Percentiles rank a stretch among this genome's conserved stretches.
Conservation (phyloP, 352 stramenopile genomes). For the Thalassiosira mediterranea region DNA sequence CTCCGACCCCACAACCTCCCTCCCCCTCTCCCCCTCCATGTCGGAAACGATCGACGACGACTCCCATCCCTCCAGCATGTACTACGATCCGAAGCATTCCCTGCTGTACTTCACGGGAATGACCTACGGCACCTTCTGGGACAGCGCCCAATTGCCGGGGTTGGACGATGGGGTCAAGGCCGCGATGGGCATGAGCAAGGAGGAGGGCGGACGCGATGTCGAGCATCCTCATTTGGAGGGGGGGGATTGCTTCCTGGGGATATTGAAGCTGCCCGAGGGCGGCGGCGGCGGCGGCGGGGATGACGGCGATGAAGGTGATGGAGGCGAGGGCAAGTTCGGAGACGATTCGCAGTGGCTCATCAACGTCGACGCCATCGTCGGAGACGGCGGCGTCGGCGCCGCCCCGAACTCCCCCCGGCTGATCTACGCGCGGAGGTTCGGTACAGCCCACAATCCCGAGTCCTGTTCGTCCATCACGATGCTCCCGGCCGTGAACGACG, state of each 20-base stretch:
- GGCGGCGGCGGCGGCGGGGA: not conserved
- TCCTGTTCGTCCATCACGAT: slow-evolving; percentile 27
- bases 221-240: slow-evolving; percentile 29
- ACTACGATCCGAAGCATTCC: slow-evolving; percentile 22
- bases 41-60: too few species aligned
- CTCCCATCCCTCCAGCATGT: slow-evolving; percentile 12
- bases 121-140: slow-evolving; percentile 20
- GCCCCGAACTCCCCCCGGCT: not conserved
- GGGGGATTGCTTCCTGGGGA: slow-evolving; percentile 40
- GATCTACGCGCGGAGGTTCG: slow-evolving; percentile 34
- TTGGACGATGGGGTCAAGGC: not conserved
- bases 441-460: slow-evolving; percentile 41
- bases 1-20: too few species aligned
- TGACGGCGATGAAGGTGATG: slow-evolving; percentile 1
- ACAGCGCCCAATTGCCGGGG: slow-evolving; percentile 6
- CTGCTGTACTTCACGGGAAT: slow-evolving; percentile 23
- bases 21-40: too few species aligned
- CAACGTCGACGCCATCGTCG: not conserved
- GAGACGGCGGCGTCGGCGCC: too few species aligned
- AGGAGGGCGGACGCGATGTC: not conserved
- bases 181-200: slow-evolving; percentile 15
- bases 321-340: not conserved
- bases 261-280: slow-evolving; percentile 30
- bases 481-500: slow-evolving; percentile 20
- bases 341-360: slow-evolving; percentile 8